These are phyloP conservation scores for Chaetomium cochliodes DNA, from an alignment of 495 filamentous ascomycete genomes.

Conservation along the genomic window DNA sequence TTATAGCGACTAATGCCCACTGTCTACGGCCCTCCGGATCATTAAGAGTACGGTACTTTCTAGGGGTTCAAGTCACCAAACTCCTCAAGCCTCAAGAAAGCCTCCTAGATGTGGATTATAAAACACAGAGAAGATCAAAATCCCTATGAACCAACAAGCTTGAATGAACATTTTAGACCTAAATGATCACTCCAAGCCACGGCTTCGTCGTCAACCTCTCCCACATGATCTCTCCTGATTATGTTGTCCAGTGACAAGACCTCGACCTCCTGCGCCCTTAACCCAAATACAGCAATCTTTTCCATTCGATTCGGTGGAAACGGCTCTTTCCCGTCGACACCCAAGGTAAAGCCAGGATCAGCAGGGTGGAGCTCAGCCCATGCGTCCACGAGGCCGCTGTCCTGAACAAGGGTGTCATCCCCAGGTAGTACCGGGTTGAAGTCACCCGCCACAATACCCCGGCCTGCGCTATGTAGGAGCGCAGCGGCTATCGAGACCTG, in stretches of 20 bases:
- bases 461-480: background rate
- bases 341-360: slow-evolving; percentile 9
- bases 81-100: too few species aligned
- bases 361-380: background rate
- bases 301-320: slow-evolving; percentile 12
- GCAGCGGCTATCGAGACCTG: background rate
- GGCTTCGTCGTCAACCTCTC: background rate
- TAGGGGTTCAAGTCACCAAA: too few species aligned
- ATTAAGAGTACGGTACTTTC: too few species aligned
- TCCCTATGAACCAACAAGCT: too few species aligned
- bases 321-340: background rate
- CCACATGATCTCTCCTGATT: background rate
- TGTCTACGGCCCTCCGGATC: too few species aligned
- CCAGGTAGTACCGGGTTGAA: slow-evolving; percentile 12
- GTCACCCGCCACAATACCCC: slow-evolving; percentile 1
- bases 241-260: background rate
- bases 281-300: background rate
- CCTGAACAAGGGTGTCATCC: background rate
- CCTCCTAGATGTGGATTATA: too few species aligned
- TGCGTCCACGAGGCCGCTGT: slow-evolving; percentile 6
- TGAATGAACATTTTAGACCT: slow-evolving; percentile 2
- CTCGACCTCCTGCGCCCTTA: background rate
- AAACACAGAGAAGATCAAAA: too few species aligned
- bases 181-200: slow-evolving; percentile 13
- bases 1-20: too few species aligned